Conservation (phyloP, 257 asterid species). For the Scutellaria galericulata region DNA sequence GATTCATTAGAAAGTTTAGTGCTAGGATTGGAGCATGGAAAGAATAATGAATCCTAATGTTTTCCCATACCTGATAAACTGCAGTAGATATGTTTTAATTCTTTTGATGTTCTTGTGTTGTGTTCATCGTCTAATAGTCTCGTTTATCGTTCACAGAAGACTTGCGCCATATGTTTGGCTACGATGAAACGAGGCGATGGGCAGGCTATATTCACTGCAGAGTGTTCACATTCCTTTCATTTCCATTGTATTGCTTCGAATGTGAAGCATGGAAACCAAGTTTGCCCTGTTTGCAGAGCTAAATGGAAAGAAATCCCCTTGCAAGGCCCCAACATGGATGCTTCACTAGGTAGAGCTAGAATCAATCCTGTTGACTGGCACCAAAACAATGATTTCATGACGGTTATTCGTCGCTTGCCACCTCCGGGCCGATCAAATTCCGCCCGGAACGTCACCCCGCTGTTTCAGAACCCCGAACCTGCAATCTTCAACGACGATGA, state of each 20-base stretch:
- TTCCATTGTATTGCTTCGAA: slow-evolving; percentile 94
- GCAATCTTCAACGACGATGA: slow-evolving; percentile 86
- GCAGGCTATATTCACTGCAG: slow-evolving; percentile 94
- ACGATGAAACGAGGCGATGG: slow-evolving; percentile 90
- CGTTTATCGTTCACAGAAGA: slow-evolving; percentile 57
- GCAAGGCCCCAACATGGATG: slow-evolving; percentile 61
- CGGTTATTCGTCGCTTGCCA: slow-evolving; percentile 68
- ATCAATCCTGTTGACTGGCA: slow-evolving; percentile 63
- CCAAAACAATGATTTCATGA: slow-evolving; percentile 61
- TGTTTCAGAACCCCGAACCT: slow-evolving; percentile 74
- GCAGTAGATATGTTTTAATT: background rate
- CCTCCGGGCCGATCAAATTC: slow-evolving; percentile 73
- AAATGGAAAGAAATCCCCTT: slow-evolving; percentile 91
- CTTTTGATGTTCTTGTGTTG: no score
- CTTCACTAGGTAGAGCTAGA: slow-evolving; percentile 55
- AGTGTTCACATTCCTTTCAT: slow-evolving; percentile 95
- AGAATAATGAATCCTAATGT: slow-evolving; percentile 3
- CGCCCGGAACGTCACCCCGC: slow-evolving; percentile 47
- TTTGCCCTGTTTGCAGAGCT: slow-evolving; percentile 94
- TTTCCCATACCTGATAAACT: background rate
- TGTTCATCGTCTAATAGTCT: slow-evolving; percentile 16
- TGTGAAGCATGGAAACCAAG: slow-evolving; percentile 89
- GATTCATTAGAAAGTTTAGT: background rate
- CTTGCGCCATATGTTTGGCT: slow-evolving; percentile 88
- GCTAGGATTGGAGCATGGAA: slow-evolving; percentile 5